Evolutionary conservation across 2,329 filamentous ascomycete species (phyloP).

Genomic region (Xylaria sp.): DNA sequence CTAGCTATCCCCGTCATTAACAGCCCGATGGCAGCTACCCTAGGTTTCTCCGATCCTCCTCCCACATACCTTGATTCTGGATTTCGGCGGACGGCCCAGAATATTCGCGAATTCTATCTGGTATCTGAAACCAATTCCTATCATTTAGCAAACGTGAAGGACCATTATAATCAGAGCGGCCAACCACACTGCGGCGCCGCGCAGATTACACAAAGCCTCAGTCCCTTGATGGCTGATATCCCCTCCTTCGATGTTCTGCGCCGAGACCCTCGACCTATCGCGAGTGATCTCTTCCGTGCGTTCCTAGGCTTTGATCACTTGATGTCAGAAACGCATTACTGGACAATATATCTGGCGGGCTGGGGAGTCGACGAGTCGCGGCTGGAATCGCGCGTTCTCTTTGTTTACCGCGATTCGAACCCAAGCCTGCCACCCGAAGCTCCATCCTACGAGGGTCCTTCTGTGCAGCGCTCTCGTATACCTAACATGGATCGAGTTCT

Average conservation of each 20-base stretch:
- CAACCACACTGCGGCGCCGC: too few relatives aligned
- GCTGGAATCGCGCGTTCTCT: conserved; percentile 12
- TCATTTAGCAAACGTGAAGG: neutral
- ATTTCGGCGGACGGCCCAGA: neutral
- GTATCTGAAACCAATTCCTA: neutral
- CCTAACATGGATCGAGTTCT: neutral
- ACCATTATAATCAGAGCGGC: neutral
- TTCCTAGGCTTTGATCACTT: conserved; percentile 1
- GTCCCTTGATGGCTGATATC: conserved; percentile 5
- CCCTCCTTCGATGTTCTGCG: conserved; percentile 3
- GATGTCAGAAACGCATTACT: neutral
- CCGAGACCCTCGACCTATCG: conserved; percentile 5
- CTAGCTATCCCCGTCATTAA: neutral
- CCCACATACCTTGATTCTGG: neutral
- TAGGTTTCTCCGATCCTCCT: neutral
- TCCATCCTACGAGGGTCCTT: neutral
- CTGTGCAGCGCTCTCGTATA: neutral
- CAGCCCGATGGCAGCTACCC: neutral
- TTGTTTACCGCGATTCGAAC: neutral
- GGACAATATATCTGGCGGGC: neutral
- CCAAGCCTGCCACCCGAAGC: neutral
- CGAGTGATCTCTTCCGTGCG: neutral
- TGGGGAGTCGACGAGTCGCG: conserved; percentile 12
- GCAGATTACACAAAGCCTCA: neutral
- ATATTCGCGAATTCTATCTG: conserved; percentile 16